Evolutionary conservation across 352 stramenopile genomes (phyloP), one percentile per base, ranked within the genome.

Genomic region (Thalassiosira mediterranea): DNA sequence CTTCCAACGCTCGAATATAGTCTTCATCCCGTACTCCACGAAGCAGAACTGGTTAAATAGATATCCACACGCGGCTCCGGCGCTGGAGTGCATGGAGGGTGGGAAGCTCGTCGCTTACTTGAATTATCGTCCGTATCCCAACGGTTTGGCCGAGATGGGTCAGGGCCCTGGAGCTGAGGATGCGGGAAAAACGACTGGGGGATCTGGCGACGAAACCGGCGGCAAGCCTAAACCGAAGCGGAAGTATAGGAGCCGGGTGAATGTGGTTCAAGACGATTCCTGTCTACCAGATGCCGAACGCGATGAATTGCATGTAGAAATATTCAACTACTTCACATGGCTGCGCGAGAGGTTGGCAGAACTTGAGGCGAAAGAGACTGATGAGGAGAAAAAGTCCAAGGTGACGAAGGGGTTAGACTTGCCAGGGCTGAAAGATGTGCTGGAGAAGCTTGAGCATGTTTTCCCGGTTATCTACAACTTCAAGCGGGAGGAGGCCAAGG

Each of bases 221-320:
- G n/a, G n/a, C n/a, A n/a, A n/a, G n/a, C n/a, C n/a, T n/a, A n/a
- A n/a, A n/a, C n/a, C n/a, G n/a, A n/a, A n/a, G n/a, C n/a, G n/a
- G n/a, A n/a, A n/a, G n/a, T n/a, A n/a, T n/a, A n/a, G n/a, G n/a
- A n/a, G n/a, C n/a, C n/a, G n/a, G n/a, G n/a, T n/a, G n/a, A n/a
- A n/a, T n/a, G n/a, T n/a, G n/a, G n/a, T n/a, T n/a, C n/a, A n/a
- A 38, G 49, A 37, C 23, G 4, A 7, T 5, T 48, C 28, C 15
- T 26, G 17, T 13, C 26, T 62, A 19, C n/a, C 28, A 10, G 29
- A 62, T 48, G 53, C 29, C 2, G 28, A 62, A 62, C 8, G 53
- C 1, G 53, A 62, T 21, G 53, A 62, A 28, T 23, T 62, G 2
- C 53, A 62, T n/a, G 25, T 62, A 31, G 53, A 48, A 46, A 62